A percentile compares a stretch with the other conserved stretches of the same genome.
phyloP scores from a whole-genome alignment of 2,329 filamentous ascomycete genomes.

The Pseudomassariella vexata region DNA sequence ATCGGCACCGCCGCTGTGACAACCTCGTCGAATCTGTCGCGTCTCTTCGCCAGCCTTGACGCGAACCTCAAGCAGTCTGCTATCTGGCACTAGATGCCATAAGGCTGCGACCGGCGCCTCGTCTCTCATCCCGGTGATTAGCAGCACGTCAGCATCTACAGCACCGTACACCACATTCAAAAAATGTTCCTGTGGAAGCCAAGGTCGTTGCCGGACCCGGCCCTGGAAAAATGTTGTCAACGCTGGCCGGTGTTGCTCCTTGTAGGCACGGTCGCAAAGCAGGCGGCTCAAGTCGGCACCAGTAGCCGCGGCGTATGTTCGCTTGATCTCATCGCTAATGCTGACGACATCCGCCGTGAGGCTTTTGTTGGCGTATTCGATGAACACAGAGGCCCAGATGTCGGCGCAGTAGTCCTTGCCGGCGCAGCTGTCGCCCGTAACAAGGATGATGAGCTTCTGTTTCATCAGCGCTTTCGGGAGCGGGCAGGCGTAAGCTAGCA shows the following conservation, averaged over 20 bases:
- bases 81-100: conserved; percentile 46
- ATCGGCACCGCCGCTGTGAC: conserved; percentile 10
- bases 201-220: conserved; percentile 36
- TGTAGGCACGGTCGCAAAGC: conserved; percentile 50
- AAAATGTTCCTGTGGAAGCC: conserved; percentile 46
- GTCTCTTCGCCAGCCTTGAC: conserved; percentile 35
- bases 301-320: conserved; percentile 44
- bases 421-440: conserved; percentile 47
- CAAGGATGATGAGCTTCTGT: conserved; percentile 48
- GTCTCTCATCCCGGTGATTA: conserved; percentile 61
- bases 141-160: conserved; percentile 43
- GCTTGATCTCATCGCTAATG: conserved; percentile 54
- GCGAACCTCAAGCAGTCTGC: conserved; percentile 45
- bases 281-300: conserved; percentile 43
- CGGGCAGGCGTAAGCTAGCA: conserved; percentile 52
- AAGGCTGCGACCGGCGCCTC: conserved; percentile 47
- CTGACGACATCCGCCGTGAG: conserved; percentile 38
- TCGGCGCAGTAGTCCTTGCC: conserved; percentile 58
- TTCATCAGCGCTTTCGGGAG: conserved; percentile 30
- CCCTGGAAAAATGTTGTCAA: conserved; percentile 46
- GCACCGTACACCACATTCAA: conserved; percentile 34
- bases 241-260: conserved; percentile 50
- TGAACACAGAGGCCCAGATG: conserved; percentile 42
- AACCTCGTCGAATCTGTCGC: conserved; percentile 28
- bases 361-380: conserved; percentile 12